Percentiles rank a stretch among this genome's conserved stretches.
Conservation (phyloP, 2,329 filamentous ascomycete species). For the Teratosphaeria viscida region DNA sequence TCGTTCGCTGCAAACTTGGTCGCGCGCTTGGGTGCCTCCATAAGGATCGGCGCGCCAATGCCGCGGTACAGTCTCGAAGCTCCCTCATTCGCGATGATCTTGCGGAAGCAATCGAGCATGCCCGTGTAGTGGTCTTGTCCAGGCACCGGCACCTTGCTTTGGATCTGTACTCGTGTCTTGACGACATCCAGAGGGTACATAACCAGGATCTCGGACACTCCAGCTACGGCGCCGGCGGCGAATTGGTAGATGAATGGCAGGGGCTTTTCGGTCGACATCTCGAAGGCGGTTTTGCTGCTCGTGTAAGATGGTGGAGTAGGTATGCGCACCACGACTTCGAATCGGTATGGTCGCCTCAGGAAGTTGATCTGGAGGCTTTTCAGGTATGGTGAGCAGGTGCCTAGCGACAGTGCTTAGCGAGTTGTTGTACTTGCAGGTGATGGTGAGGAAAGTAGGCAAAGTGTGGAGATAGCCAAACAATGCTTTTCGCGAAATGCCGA, state of each 20-base stretch:
- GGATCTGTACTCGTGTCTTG: slow-evolving; percentile 72
- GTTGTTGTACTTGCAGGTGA: background rate
- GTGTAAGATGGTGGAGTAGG: background rate
- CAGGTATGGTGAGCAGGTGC: background rate
- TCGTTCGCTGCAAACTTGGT: slow-evolving; percentile 99
- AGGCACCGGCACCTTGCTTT: slow-evolving; percentile 52
- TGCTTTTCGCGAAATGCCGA: background rate
- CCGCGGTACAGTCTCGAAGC: slow-evolving; percentile 81
- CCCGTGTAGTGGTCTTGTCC: slow-evolving; percentile 85
- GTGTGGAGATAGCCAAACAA: background rate
- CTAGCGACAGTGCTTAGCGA: background rate
- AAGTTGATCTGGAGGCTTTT: background rate
- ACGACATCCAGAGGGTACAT: slow-evolving; percentile 99
- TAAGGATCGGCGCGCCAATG: slow-evolving; percentile 89
- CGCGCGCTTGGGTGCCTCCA: slow-evolving; percentile 91
- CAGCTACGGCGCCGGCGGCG: slow-evolving; percentile 89
- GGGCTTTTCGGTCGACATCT: slow-evolving; percentile 53
- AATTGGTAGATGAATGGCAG: slow-evolving; percentile 93
- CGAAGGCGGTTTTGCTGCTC: background rate
- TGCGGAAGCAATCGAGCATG: slow-evolving; percentile 96
- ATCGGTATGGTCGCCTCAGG: background rate
- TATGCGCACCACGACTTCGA: background rate
- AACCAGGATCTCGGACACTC: slow-evolving; percentile 65
- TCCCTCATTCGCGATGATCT: slow-evolving; percentile 92
- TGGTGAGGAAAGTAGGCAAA: background rate